Conservation (phyloP, 2,329 filamentous ascomycete genomes). For the Penicillium sclerotiorum region DNA sequence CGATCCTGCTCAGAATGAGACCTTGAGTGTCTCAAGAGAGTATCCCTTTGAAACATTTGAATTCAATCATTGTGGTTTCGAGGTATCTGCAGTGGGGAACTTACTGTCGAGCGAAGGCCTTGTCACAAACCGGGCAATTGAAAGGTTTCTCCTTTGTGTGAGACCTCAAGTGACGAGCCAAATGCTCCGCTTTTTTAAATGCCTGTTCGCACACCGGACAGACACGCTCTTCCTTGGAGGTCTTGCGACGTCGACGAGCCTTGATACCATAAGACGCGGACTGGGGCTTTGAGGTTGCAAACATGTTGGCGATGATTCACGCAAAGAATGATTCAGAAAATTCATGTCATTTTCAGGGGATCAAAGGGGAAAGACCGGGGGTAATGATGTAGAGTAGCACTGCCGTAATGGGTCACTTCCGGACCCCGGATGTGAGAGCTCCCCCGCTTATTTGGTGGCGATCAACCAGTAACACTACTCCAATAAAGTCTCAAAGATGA, state of each 20-base stretch:
- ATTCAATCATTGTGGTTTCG: neutral
- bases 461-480: no score
- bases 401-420: no score
- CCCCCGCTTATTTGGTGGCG: no score
- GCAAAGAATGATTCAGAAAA: neutral
- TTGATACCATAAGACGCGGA: neutral
- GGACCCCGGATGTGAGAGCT: no score
- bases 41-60: conserved; percentile 8
- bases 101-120: conserved; percentile 31
- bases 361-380: no score
- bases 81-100: neutral
- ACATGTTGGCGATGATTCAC: neutral
- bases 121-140: conserved; percentile 24
- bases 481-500: no score
- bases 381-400: no score
- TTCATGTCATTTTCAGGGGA: neutral
- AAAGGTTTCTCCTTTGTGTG: conserved; percentile 40
- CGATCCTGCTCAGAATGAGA: conserved; percentile 5
- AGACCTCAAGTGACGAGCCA: conserved; percentile 33
- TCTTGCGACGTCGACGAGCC: conserved; percentile 13
- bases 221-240: conserved; percentile 15
- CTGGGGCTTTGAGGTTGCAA: neutral
- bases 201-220: conserved; percentile 14
- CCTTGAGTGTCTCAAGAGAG: conserved; percentile 14
- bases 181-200: conserved; percentile 35